phyloP scores from a whole-genome alignment of 1,284 basidiomycete genomes.

The Entoloma clypeatum region DNA sequence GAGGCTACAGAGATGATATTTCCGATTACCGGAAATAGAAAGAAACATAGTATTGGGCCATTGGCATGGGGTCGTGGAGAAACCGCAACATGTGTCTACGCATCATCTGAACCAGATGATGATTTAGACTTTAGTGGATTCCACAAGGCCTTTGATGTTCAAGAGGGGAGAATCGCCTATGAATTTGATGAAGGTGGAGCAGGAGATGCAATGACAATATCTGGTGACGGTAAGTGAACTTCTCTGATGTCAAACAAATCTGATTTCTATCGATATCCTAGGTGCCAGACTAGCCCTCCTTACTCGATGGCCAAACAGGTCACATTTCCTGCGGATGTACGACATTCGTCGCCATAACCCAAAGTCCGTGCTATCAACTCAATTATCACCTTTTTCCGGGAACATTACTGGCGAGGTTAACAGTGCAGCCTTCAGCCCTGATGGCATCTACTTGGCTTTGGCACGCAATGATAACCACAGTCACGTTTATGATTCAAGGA shows the following conservation, averaged over 20 bases:
- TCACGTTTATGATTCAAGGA: conserved; percentile 63
- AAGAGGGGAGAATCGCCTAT: conserved; percentile 23
- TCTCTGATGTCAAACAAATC: conserved; percentile 1
- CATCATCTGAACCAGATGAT: conserved; percentile 51
- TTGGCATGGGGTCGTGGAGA: conserved; percentile 51
- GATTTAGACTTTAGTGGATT: conserved; percentile 32
- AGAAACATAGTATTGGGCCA: conserved; percentile 38
- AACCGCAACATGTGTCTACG: conserved; percentile 44
- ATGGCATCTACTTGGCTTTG: conserved; percentile 56
- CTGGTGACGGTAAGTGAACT: conserved; percentile 37
- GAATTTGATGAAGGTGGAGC: conserved; percentile 44
- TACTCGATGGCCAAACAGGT: conserved; percentile 33
- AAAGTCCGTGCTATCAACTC: conserved; percentile 25
- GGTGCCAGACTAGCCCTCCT: conserved; percentile 44
- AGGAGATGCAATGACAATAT: conserved; percentile 51
- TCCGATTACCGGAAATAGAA: conserved; percentile 7
- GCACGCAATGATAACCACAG: conserved; percentile 55
- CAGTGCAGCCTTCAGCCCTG: conserved; percentile 51
- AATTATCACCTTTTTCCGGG: conserved; percentile 30
- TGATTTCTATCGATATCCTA: conserved; percentile 14
- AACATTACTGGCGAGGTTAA: conserved; percentile 44
- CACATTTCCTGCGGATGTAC: conserved; percentile 48
- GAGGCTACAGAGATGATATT: conserved; percentile 1
- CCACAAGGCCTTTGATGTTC: conserved; percentile 51
- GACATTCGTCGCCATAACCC: conserved; percentile 40